Evolutionary conservation across 2,329 filamentous ascomycete genomes (phyloP), one percentile per base, ranked within the genome.

Genomic region (Ceratocystiopsis brevicomis): DNA sequence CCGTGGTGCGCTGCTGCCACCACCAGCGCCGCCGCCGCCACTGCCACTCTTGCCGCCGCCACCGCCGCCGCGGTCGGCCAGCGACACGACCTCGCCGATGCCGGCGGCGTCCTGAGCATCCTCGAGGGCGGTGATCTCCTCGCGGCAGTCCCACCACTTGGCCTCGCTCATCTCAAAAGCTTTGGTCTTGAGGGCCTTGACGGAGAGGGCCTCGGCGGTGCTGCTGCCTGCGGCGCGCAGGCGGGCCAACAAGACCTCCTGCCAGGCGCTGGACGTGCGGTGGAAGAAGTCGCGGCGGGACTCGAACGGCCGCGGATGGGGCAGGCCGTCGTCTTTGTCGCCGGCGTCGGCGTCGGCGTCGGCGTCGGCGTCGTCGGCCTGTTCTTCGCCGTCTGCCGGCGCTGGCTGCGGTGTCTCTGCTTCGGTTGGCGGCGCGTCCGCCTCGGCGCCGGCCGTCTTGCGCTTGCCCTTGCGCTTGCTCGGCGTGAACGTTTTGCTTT

Each of bases 101-200:
- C 90, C 87, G 33, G 86, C 84, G 40, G 82, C 87, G 61, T 95
- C 88, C 64, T 96, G 86, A 64, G 95, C 88, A 61, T 95, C 88
- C 61, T 98, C 90, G 55, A 96, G 61, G 8, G 76, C 81, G 43
- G 78, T 81, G 51, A 98, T 82, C 63, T 96, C 88, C 64, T 98
- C 90, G 53, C 90, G 73, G 57, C 81, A 86, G 66, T 95, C 90
- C 90, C 90, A 98, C 90, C 90, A 98, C 59, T 93, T 94, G 63
- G 87, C 82, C 61, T 98, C 90, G 37, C 87, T 87, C 50, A 85
- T 70, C 56, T 85, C 80, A 58, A 95, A 98, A 1, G 86, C 90
- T 57, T 76, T 78, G 54, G 87, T 81, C 59, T 93, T 86, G 54
- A 96, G 77, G 64, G 96, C 90, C 66, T 98, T 98, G 55, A 92